Conservation (phyloP, 2,329 filamentous ascomycete genomes). For the Botrytis tulipae region DNA sequence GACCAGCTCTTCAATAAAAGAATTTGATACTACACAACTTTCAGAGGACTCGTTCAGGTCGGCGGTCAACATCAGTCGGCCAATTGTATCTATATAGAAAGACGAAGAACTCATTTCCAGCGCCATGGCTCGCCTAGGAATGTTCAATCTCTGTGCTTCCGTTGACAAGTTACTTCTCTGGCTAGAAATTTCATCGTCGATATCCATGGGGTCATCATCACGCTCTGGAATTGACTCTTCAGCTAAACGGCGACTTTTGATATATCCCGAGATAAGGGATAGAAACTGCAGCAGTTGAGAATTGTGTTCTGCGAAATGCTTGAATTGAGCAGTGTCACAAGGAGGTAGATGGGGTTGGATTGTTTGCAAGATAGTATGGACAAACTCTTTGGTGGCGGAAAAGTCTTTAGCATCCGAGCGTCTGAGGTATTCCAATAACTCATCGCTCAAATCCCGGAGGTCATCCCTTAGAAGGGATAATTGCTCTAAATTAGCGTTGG, state of each 20-base stretch:
- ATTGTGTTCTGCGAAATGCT: slow-evolving; percentile 25
- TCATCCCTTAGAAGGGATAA: slow-evolving; percentile 26
- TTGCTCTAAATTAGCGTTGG: slow-evolving; percentile 25
- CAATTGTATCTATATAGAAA: slow-evolving; percentile 31
- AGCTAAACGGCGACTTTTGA: slow-evolving; percentile 24
- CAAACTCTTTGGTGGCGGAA: slow-evolving; percentile 24
- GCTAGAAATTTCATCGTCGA: slow-evolving; percentile 64
- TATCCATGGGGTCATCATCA: slow-evolving; percentile 58
- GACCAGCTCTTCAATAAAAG: slow-evolving; percentile 51
- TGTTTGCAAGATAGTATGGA: slow-evolving; percentile 32
- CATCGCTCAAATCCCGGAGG: slow-evolving; percentile 25
- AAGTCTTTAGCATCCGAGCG: slow-evolving; percentile 25
- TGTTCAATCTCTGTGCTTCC: slow-evolving; percentile 40
- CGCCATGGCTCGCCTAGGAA: slow-evolving; percentile 43
- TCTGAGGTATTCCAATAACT: slow-evolving; percentile 29
- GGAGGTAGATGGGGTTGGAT: slow-evolving; percentile 36
- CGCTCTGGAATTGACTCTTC: slow-evolving; percentile 28
- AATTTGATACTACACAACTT: slow-evolving; percentile 47
- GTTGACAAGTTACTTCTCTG: slow-evolving; percentile 51
- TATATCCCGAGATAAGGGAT: slow-evolving; percentile 27
- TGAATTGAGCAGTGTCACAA: slow-evolving; percentile 26
- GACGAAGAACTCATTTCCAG: slow-evolving; percentile 32
- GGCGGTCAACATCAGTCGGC: slow-evolving; percentile 31
- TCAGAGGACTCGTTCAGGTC: slow-evolving; percentile 27
- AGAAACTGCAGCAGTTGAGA: slow-evolving; percentile 34